Conservation (phyloP, 2,329 filamentous ascomycete species). For the Ustulina deusta region DNA sequence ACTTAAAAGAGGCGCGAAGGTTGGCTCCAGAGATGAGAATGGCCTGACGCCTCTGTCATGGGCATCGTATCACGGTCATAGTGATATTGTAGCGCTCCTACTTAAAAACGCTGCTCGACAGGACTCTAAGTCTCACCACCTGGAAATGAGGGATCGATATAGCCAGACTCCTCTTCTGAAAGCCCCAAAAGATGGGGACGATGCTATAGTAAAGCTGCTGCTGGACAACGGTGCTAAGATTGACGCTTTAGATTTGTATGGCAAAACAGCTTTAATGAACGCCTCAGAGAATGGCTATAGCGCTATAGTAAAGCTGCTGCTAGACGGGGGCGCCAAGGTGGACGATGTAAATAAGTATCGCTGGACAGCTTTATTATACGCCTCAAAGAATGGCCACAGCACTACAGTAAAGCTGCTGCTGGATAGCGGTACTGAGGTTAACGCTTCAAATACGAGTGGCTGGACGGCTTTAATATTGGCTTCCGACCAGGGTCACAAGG, state of each 20-base stretch:
- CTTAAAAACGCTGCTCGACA: conserved; percentile 17
- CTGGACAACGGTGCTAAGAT: background rate
- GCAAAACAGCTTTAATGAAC: background rate
- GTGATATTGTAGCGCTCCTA: conserved; percentile 18
- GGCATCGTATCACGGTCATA: conserved; percentile 9
- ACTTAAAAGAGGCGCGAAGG: conserved; percentile 24
- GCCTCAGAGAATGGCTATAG: background rate
- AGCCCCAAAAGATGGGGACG: background rate
- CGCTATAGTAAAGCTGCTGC: conserved; percentile 12
- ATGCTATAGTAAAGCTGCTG: conserved; percentile 7
- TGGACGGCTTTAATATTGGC: conserved; percentile 3
- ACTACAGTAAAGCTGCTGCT: conserved; percentile 8
- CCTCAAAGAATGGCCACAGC: background rate
- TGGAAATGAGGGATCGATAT: conserved; percentile 4
- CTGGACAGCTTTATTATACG: background rate
- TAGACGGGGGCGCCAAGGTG: background rate
- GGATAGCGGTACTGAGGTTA: background rate
- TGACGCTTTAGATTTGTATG: background rate
- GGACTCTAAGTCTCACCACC: background rate
- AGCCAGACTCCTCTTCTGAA: conserved; percentile 8
- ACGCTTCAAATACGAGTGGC: background rate
- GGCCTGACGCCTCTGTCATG: conserved; percentile 22
- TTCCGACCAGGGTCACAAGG: background rate
- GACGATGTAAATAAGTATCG: background rate
- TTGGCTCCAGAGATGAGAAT: conserved; percentile 10